Percentiles rank a stretch among this genome's conserved stretches.
Evolutionary conservation across 768 basidiomycete genomes (phyloP).

Genomic region (Suillus luteus): DNA sequence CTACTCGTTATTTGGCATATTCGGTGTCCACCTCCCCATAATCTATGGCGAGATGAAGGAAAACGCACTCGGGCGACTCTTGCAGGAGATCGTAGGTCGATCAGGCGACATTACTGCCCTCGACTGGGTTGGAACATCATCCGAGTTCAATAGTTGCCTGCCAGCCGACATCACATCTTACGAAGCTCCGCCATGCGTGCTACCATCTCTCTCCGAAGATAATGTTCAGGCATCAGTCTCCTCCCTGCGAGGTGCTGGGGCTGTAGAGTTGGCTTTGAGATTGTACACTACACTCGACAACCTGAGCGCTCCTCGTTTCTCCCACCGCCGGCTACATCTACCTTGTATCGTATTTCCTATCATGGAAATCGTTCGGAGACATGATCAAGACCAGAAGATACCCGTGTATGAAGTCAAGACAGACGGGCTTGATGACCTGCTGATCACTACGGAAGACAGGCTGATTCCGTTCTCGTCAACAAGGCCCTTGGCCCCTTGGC

Average conservation of each 20-base stretch:
- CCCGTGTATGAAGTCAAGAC: not conserved
- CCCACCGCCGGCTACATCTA: not conserved
- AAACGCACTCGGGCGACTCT: not conserved
- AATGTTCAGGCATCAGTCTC: not conserved
- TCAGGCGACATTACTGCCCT: constrained; percentile 6
- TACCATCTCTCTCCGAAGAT: not conserved
- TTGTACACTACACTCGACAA: not conserved
- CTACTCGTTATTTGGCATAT: not conserved
- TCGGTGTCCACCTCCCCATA: not conserved
- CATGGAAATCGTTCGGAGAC: not conserved
- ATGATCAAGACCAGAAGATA: not conserved
- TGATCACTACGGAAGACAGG: not conserved
- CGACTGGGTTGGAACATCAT: constrained; percentile 6
- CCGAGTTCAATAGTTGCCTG: not conserved
- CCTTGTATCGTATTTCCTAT: not conserved
- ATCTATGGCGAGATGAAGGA: not conserved
- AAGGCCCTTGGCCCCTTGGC: not conserved
- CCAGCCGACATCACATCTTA: not conserved
- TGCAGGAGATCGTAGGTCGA: constrained; percentile 6
- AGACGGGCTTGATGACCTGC: not conserved
- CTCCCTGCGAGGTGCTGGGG: not conserved
- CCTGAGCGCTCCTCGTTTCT: not conserved
- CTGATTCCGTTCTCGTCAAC: not conserved
- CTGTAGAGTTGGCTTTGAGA: not conserved
- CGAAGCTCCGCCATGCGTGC: not conserved